These are phyloP conservation scores for Aphanomyces astaci DNA, from an alignment of 352 stramenopile species.

Conservation along the genomic window DNA sequence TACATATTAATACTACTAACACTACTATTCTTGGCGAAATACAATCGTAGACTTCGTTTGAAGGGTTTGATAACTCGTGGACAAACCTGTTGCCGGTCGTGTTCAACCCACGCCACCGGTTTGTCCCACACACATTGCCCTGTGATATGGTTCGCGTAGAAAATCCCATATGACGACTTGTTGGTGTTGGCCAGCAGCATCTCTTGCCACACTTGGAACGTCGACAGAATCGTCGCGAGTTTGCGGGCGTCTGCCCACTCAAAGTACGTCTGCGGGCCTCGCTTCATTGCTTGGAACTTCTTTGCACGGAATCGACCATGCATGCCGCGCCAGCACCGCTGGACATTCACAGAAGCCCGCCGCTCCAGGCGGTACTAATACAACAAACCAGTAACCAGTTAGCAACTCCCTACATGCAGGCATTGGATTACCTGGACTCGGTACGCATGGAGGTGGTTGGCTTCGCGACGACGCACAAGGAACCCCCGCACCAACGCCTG, in stretches of 20 bases:
- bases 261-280: conserved; percentile 49
- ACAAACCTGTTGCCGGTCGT: conserved; percentile 32
- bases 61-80: too few relatives aligned
- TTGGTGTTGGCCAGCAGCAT: conserved; percentile 32
- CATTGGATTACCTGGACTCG: conserved; percentile 18
- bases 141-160: conserved; percentile 74
- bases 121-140: conserved; percentile 55
- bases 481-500: conserved; percentile 46
- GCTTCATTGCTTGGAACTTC: conserved; percentile 38
- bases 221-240: conserved; percentile 30
- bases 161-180: conserved; percentile 45
- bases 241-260: conserved; percentile 40
- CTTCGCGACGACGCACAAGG: conserved; percentile 31
- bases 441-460: conserved; percentile 4
- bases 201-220: conserved; percentile 71
- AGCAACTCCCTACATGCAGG: neutral
- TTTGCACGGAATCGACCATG: conserved; percentile 33
- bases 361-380: conserved; percentile 27
- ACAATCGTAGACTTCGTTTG: too few relatives aligned
- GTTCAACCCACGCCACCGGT: conserved; percentile 40
- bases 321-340: conserved; percentile 52
- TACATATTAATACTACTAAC: too few relatives aligned
- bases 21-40: too few relatives aligned
- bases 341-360: conserved; percentile 34
- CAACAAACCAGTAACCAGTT: neutral